Evolutionary conservation across 371 early-diverging fungal species (phyloP), one percentile per base, ranked within the genome.

Genomic region (Mucor saturninus): DNA sequence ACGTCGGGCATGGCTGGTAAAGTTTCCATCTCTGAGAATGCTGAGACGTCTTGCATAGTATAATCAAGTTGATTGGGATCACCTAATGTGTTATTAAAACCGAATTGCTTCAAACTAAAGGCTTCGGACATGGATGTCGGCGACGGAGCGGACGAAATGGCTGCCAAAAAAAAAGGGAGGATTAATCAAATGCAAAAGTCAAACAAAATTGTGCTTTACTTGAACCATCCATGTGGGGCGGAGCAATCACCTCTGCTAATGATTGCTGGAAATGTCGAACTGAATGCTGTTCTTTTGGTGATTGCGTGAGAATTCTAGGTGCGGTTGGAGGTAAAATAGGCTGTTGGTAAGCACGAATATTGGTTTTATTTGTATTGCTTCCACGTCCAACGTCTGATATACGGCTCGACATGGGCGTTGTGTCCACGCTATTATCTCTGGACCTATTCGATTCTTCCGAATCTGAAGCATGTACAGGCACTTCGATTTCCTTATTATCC

Each of bases 91-190:
- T 70, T 71, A 57, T 67, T 68, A 26, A 80, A 73, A 28, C 77
- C 79, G 56, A 81, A 81, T 32, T 81, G 81, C 43, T 74, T 72
- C 35, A 81, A 43, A 49, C 74, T 75, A 28, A 81, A 81, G 8
- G 75, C 79, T 59, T 80, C 81, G 9, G 67, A 60, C 62, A 64
- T 50, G 29, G 63, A 67, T 32, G 73, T 69, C 21, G 73, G 73
- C 42, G 69, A 69, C 35, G 69, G 62, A 1, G 66, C 61, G 1
- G 73, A 66, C 4, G 61, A 56, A 50, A 30, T 13, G 2, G 46
- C 15, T 46, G 46, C 46, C 21, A 43, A 43, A n/a, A 43, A 14
- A 40, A 40, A 14, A 40, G 3, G 40, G 40, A 2, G 8, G 8
- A 14, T 40, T 21, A 21, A 21, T 21, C 21, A 21, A 21, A 21